Base-by-base conservation (phyloP, 768 basidiomycete genomes). In the Pleurotus djamor region DNA sequence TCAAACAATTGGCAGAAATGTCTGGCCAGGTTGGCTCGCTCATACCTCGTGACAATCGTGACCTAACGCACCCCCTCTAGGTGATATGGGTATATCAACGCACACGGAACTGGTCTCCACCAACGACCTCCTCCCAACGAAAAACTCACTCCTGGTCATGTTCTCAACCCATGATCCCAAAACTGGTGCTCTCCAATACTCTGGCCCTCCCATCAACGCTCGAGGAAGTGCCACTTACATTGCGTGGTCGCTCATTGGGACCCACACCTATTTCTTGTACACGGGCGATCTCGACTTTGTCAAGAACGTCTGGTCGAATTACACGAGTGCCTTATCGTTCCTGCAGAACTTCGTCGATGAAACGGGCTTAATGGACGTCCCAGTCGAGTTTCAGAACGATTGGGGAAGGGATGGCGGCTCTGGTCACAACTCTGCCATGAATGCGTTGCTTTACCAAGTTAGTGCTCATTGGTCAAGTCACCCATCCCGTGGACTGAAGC, bases 71-170 rank as follows among this genome's bases (percentile, higher is more conserved):
- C 14, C 5, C 4, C 8, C 12, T 4, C 12, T 52, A 71, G 74
- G 75, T 33, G 77, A 79, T 59, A 76, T 77, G 72, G 76, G 76
- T 1, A 78, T 78, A 28, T 77, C 77, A 1, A 69, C 71, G 10
- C 75, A 76, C 48, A 76, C 73, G 13, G 73, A 72, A 58, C 45
- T 74, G 5, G 72, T 74, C 49, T 67, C 74, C 7, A 62, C 72
- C 28, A 71, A 72, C 57, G 74, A 74, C 60, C 64, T 73, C 4
- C 57, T 72, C 4, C 71, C 72, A 5, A 75, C 80, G 1, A 79
- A 79, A 37, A 82, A 81, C 63, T 72, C 81, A 0, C 68, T 83
- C 5, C 69, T 72, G 6, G 80, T 81, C 41, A 80, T 82, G 79
- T 80, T 78, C 63, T 73, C 76, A 2, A 78, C 76, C 0, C 76